Evolutionary conservation across 2,329 filamentous ascomycete genomes (phyloP), one percentile per base, ranked within the genome.

Genomic region (Talaromyces atroroseus): DNA sequence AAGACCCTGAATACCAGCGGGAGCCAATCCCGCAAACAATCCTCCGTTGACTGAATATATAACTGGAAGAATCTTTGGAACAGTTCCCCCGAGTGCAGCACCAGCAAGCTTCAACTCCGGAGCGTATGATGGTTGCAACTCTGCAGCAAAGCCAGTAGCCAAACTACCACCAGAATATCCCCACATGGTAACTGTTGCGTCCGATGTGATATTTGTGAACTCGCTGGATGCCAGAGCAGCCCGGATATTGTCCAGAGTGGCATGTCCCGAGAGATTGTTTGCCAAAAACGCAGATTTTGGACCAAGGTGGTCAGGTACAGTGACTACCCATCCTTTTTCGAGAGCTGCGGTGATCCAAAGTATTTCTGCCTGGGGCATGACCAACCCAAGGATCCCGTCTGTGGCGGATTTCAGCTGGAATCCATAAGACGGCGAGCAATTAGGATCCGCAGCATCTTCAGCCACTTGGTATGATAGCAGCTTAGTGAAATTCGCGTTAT

Each of bases 121-220:
- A 0, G 80, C 79, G 56, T 82, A 82, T 5, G 70, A 64, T 0
- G 69, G 65, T 32, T 78, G 77, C 12, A 81, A 63, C 51, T 82
- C 78, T 5, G 74, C 72, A 0, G 80, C 80, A 67, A 73, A 78
- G 38, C 76, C 78, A 5, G 66, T 74, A 0, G 79, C 78, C 2
- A 83, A 59, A 1, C 76, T 75, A 3, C 81, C 81, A 2, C 82
- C 82, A 0, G 78, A 81, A 62, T 83, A 84, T 0, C 82, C 82
- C 79, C 79, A 83, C 54, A 82, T 65, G 2, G 75, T 72, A 44
- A 76, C 65, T 3, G 60, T 67, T 0, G 75, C 67, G 14, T 67
- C 63, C 5, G 59, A 42, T 10, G 63, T 60, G 52, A 78, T 62
- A 2, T 68, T 65, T 4, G 74, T 66, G 47, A 66, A 59, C 8